phyloP scores from a whole-genome alignment of 2,329 filamentous ascomycete genomes.

The Nemania sp. region DNA sequence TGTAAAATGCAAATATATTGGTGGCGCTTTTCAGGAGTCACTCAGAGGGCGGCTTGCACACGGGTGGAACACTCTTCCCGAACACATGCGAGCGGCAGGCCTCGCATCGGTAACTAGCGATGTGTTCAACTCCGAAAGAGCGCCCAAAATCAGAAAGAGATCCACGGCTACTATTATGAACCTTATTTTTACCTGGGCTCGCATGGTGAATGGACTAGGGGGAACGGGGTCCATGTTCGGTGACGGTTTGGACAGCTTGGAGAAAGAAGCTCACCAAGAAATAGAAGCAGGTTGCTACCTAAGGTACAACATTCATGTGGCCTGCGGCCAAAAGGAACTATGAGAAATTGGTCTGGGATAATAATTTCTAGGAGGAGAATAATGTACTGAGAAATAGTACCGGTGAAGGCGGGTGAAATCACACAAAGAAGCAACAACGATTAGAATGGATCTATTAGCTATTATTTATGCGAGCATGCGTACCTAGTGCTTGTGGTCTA shows the following conservation, averaged over 20 bases:
- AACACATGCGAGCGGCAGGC: slow-evolving; percentile 34
- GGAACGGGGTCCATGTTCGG: slow-evolving; percentile 12
- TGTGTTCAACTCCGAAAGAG: slow-evolving; percentile 27
- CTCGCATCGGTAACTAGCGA: slow-evolving; percentile 26
- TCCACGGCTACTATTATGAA: slow-evolving; percentile 18
- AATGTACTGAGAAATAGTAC: too few species aligned
- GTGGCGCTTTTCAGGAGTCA: slow-evolving; percentile 16
- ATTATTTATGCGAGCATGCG: too few species aligned
- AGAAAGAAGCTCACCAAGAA: slow-evolving; percentile 32
- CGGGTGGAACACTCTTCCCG: slow-evolving; percentile 38
- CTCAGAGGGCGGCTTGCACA: slow-evolving; percentile 21
- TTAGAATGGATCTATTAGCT: too few species aligned
- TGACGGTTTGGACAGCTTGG: slow-evolving; percentile 21
- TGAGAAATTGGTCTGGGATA: too few species aligned
- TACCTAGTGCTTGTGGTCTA: too few species aligned
- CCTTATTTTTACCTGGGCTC: slow-evolving; percentile 31
- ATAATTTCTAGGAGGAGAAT: too few species aligned
- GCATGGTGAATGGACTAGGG: slow-evolving; percentile 23
- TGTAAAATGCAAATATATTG: slow-evolving; percentile 18
- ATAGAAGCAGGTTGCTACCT: slow-evolving; percentile 32
- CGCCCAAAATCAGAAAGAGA: slow-evolving; percentile 20
- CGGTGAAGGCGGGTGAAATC: too few species aligned
- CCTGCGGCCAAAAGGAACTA: slow-evolving; percentile 18
- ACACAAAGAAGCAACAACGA: too few species aligned
- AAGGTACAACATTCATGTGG: slow-evolving; percentile 31